Base-by-base conservation (phyloP, 768 basidiomycete species). In the Leccinum variicolor region DNA sequence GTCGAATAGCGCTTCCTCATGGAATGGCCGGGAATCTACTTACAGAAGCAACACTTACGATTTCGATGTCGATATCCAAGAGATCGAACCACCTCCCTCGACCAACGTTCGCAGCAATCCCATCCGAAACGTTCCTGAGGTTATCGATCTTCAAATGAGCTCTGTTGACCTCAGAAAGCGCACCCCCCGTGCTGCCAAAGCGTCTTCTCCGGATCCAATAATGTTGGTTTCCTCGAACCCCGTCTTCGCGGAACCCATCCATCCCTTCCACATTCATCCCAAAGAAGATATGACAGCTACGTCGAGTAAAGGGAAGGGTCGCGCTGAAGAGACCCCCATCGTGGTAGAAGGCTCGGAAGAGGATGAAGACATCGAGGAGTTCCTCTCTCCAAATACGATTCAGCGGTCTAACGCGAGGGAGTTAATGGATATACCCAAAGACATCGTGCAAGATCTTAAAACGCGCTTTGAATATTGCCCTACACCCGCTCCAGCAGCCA, bases 201-300 rank as follows among this genome's bases (percentile, higher is more conserved):
- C 60, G 7, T 61, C 69, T 11, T 71, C 69, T 26, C 66, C 71
- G 10, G 71, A 73, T 50, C 69, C 69, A 39, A 2, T 67, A 52
- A 6, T 59, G 1, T 41, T 5, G 9, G 17, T 4, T 41, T 4
- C 39, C n/a, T n/a, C 39, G 14, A 39, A 39, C n/a, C 0, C 39
- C 39, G 15, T 49, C 2, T 14, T 25, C n/a, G 0, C 1, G 8
- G 2, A 15, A 55, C 3, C 17, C 11, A 0, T 2, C 14, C 71
- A 74, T 54, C 9, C 50, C 15, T 74, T 72, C 39, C 55, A 66
- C 6, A 69, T 54, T 19, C 53, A 8, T 48, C 73, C 71, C n/a
- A 31, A 41, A 13, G 34, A 52, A 23, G 21, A 33, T 43, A 55
- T 29, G 26, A 34, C 14, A 50, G 5, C 43, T 25, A 39, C 43